Base-by-base conservation (phyloP, 176 grass and related monocot species). In the Zoysia pacifica region DNA sequence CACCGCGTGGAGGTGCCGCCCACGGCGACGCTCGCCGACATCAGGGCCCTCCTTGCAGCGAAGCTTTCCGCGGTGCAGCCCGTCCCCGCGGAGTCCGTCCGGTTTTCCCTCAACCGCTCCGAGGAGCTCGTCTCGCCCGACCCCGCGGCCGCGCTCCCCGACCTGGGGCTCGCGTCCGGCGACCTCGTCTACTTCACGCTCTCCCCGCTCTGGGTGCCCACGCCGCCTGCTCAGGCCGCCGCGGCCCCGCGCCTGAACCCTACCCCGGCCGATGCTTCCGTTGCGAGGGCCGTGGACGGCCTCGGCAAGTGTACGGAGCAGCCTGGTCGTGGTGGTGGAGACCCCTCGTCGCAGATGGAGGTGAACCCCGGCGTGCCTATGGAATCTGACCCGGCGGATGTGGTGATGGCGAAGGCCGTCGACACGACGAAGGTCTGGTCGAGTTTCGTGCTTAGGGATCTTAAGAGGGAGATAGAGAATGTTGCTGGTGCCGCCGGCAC, bases 31-130 rank as follows among this genome's bases (percentile, higher is more conserved):
- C 90, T 99, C 49, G 9, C 62, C 47, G 81, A 86, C 28, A 84
- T 99, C 63, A 93, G 74, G 82, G 54, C 84, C 69, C 83, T 93
- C 44, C 77, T 99, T 75, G 81, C 88, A 9, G 58, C 76, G 16
- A 80, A 86, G 79, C 82, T 94, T 40, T 87, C 81, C 65, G 38
- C 76, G 38, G 46, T 74, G 78, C 78, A 73, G 88, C 87, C 85
- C 14, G 76, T 91, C 69, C 69, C 81, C n/a, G 83, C 92, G 5
- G 86, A 90, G 66, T 88, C 90, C 40, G 68, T 99, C 76, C 96
- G 89, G 67, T 86, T 99, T 59, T 93, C 96, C 74, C 92, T 99
- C 72, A 99, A 99, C 83, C 92, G 90, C 68, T 72, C 58, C 39
- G 90, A 95, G 71, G 96, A 99, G 81, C 87, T 99, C 66, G 46